phyloP scores from a whole-genome alignment of 78 protist species.

The Dictyostelium citrinum region DNA sequence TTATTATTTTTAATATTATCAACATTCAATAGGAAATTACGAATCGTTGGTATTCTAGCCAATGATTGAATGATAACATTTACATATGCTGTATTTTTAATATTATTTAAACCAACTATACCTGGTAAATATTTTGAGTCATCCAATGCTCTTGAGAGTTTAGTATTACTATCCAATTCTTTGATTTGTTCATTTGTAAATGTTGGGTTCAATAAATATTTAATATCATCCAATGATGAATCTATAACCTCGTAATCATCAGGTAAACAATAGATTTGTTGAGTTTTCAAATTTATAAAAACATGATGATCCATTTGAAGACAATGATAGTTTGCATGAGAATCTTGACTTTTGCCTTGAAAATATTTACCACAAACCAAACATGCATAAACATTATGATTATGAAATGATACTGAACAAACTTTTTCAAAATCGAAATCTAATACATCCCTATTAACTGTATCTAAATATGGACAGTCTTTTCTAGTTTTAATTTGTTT shows the following conservation, averaged over 20 bases:
- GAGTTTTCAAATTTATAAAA: slow-evolving; percentile 91
- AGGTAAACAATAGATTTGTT: slow-evolving; percentile 96
- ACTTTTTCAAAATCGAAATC: slow-evolving; percentile 98
- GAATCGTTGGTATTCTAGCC: slow-evolving; percentile 77
- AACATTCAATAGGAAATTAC: slow-evolving; percentile 88
- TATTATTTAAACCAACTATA: slow-evolving; percentile 95
- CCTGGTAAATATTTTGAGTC: slow-evolving; percentile 89
- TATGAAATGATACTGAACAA: slow-evolving; percentile 91
- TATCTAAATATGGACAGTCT: slow-evolving; percentile 87
- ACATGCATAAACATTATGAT: slow-evolving; percentile 97
- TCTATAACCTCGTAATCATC: slow-evolving; percentile 97
- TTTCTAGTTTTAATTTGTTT: slow-evolving; percentile 30
- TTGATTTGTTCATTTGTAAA: slow-evolving; percentile 41
- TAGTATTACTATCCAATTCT: slow-evolving; percentile 14
- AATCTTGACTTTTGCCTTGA: slow-evolving; percentile 93
- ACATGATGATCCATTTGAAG: slow-evolving; percentile 94
- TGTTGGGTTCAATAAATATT: slow-evolving; percentile 78
- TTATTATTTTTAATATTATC: neutral
- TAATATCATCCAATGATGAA: slow-evolving; percentile 94
- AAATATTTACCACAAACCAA: slow-evolving; percentile 98
- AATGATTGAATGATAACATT: slow-evolving; percentile 95
- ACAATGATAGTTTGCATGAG: slow-evolving; percentile 96
- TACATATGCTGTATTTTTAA: slow-evolving; percentile 89
- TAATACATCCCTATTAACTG: slow-evolving; percentile 78
- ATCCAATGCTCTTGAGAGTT: slow-evolving; percentile 71